Conservation (phyloP, 106 monocot species). For the Amphibolis antarctica region DNA sequence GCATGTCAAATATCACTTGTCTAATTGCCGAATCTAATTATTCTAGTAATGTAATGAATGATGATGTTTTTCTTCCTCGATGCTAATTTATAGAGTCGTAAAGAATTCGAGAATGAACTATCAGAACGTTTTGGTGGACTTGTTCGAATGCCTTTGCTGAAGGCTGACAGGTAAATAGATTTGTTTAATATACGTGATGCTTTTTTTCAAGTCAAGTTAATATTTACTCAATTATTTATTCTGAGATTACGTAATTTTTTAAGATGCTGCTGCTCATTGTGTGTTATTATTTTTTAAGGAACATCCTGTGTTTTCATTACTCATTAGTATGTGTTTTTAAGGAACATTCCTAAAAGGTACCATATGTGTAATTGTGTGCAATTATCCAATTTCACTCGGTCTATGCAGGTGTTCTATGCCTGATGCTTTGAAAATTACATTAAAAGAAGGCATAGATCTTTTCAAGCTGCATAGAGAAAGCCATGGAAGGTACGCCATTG, state of each 20-base stretch:
- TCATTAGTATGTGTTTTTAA: too few species aligned
- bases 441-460: constrained; percentile 85
- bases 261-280: too few species aligned
- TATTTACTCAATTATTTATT: not conserved
- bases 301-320: too few species aligned
- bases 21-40: not conserved
- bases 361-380: too few species aligned
- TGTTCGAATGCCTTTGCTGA: constrained; percentile 88
- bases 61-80: not conserved
- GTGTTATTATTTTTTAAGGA: too few species aligned
- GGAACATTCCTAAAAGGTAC: too few species aligned
- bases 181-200: not conserved
- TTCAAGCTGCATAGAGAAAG: constrained; percentile 64
- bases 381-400: not conserved
- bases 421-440: constrained; percentile 47
- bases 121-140: constrained; percentile 75
- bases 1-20: constrained; percentile 22
- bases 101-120: constrained; percentile 81
- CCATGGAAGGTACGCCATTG: constrained; percentile 70
- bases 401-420: constrained; percentile 63
- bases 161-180: constrained; percentile 55
- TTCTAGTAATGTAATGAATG: not conserved
- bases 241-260: not conserved
- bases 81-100: constrained; percentile 47
- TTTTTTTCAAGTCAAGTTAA: not conserved